These are phyloP conservation scores for Tetrastigma voinierianum DNA, from an alignment of 164 flowering plant species.

Conservation along the genomic window DNA sequence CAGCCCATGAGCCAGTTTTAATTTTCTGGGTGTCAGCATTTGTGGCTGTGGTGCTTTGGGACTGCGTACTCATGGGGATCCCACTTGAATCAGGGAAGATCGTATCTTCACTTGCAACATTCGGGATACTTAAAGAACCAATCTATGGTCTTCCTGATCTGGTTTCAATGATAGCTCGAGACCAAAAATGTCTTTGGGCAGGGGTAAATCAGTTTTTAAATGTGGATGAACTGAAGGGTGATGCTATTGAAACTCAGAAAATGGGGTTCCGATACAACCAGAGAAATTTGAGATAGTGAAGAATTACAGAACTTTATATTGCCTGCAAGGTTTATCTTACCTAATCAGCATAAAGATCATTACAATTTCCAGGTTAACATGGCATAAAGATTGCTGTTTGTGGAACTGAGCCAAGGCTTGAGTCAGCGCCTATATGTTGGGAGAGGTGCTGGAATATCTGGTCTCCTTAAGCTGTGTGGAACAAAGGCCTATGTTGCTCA, in stretches of 20 bases:
- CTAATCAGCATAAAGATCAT: slow-evolving; percentile 46
- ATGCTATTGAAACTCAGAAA: slow-evolving; percentile 46
- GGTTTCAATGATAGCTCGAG: slow-evolving; percentile 62
- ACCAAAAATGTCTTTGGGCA: slow-evolving; percentile 74
- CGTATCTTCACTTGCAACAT: slow-evolving; percentile 75
- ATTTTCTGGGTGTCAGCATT: slow-evolving; percentile 62
- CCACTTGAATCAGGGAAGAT: slow-evolving; percentile 72
- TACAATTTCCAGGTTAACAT: slow-evolving; percentile 38
- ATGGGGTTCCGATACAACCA: slow-evolving; percentile 41
- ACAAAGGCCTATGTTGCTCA: slow-evolving; percentile 42
- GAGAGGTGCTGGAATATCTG: slow-evolving; percentile 50
- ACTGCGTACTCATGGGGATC: slow-evolving; percentile 54
- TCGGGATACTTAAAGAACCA: slow-evolving; percentile 67
- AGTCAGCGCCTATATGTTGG: slow-evolving; percentile 60
- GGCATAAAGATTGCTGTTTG: slow-evolving; percentile 82
- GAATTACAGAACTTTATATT: no score
- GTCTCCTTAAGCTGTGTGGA: slow-evolving; percentile 37
- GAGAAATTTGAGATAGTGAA: slow-evolving; percentile 53
- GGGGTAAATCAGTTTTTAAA: slow-evolving; percentile 61
- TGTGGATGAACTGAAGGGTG: slow-evolving; percentile 49
- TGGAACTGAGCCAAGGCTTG: slow-evolving; percentile 74
- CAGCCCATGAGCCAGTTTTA: slow-evolving; percentile 40
- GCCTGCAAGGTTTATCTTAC: no score
- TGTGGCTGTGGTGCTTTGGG: slow-evolving; percentile 62
- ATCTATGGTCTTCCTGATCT: slow-evolving; percentile 62